Base-by-base conservation (phyloP, 2,329 filamentous ascomycete species). In the Didymella keratinophila region DNA sequence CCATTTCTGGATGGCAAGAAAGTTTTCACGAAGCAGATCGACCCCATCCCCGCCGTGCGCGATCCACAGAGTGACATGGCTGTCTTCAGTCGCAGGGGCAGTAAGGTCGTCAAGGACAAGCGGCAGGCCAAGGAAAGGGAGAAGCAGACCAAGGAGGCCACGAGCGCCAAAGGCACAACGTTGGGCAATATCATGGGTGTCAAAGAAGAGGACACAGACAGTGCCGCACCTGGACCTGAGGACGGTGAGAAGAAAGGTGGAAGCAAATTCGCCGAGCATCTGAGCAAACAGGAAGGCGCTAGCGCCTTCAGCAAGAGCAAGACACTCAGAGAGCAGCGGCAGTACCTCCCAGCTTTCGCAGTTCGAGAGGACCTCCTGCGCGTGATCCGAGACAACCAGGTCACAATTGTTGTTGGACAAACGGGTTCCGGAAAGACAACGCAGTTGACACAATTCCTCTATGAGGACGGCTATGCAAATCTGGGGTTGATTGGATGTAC, bases 1-100 rank as follows among this genome's bases (percentile, higher is more conserved):
- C 96, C 95, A 0, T 99, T 99, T 71, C 80, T 99, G 46, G 94
- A 99, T 78, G 95, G 95, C 23, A 88, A 93, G 68, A 98, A 90
- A 20, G 90, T 99, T 56, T 99, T 99, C 75, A 99, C 95, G 3
- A 98, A 97, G 77, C 96, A 99, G 76, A 77, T 98, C 21, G 95
- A 99, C 58, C 96, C 95, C 0, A 91, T 99, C 1, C 92, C 94
- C 0, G 96, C 95, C 0, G 91, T 99, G 14, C 86, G 90, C 51
- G 95, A 99, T 75, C 89, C 91, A 25, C 94, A 98, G 78, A 99
- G 96, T 73, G 95, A 99, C 72, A 97, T 99, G 95, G 95, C 95
- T 1, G 93, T 99, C 1, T 98, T 98, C 70, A 96, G 93, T 79
- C 86, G 94, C 42, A 97, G 97, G 75, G 95, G 95, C 0, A 98